phyloP scores from a whole-genome alignment of 495 filamentous ascomycete species.

The Penicillium diatomitis region DNA sequence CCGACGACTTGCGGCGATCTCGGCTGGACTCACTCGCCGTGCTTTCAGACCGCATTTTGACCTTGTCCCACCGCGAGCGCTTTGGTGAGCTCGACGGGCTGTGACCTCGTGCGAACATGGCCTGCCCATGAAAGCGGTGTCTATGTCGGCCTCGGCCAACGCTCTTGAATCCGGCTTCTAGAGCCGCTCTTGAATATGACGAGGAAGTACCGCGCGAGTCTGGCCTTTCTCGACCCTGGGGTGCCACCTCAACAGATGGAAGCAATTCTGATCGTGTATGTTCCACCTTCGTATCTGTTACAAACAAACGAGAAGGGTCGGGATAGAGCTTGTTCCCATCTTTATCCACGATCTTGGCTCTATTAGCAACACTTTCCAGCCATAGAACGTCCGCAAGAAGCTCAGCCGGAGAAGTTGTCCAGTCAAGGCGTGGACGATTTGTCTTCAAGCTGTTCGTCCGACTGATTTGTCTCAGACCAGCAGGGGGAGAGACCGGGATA shows the following conservation, averaged over 20 bases:
- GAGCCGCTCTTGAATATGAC: constrained; percentile 20
- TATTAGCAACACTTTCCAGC: constrained; percentile 70
- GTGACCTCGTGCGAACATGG: constrained; percentile 16
- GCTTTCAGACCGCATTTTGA: constrained; percentile 22
- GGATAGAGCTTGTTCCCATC: constrained; percentile 63
- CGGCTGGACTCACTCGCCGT: constrained; percentile 22
- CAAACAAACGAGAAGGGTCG: constrained; percentile 17
- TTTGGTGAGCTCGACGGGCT: constrained; percentile 18
- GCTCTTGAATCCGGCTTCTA: constrained; percentile 22
- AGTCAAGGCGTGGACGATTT: constrained; percentile 64
- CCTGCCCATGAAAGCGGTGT: constrained; percentile 20
- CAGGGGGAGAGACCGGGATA: constrained; percentile 23
- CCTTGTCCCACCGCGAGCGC: constrained; percentile 14
- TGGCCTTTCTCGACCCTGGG: constrained; percentile 8
- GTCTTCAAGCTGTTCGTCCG: constrained; percentile 39
- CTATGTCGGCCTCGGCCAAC: constrained; percentile 26
- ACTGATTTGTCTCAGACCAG: constrained; percentile 25
- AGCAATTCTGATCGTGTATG: constrained; percentile 7
- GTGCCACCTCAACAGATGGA: constrained; percentile 6
- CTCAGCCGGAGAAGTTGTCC: constrained; percentile 68
- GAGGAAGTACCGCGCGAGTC: constrained; percentile 23
- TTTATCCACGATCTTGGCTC: constrained; percentile 63
- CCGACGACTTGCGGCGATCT: constrained; percentile 11
- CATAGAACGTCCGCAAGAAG: constrained; percentile 78
- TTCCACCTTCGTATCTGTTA: constrained; percentile 11